phyloP scores from a whole-genome alignment of 306 rosid genomes.

The Prunus mira region DNA sequence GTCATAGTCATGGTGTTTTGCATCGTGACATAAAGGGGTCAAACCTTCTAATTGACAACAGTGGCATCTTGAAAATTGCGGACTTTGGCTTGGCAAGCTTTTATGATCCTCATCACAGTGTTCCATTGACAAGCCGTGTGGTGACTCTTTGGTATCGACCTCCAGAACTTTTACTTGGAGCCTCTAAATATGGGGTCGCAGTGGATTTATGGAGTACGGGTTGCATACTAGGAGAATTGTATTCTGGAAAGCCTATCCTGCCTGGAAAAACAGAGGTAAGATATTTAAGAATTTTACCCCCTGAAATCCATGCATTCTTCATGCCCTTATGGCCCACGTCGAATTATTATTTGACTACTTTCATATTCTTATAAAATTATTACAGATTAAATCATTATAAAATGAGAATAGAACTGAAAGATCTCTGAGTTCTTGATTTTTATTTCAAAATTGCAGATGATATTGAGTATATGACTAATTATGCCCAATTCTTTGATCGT shows the following conservation, averaged over 20 bases:
- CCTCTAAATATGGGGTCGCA: conserved; percentile 79
- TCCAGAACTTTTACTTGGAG: conserved; percentile 94
- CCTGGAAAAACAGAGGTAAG: conserved; percentile 97
- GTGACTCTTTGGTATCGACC: conserved; percentile 98
- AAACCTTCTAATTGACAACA: conserved; percentile 79
- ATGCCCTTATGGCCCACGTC: conserved; percentile 4
- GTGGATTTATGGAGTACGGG: conserved; percentile 97
- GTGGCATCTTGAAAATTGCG: conserved; percentile 84
- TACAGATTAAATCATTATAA: neutral
- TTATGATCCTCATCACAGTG: conserved; percentile 58
- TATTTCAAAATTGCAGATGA: neutral
- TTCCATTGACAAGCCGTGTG: conserved; percentile 83
- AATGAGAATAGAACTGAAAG: neutral
- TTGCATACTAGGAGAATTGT: conserved; percentile 91
- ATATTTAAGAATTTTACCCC: conserved; percentile 1
- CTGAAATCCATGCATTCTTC: conserved; percentile 5
- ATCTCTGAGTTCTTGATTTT: neutral
- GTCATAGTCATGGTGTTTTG: conserved; percentile 83
- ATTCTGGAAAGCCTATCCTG: conserved; percentile 79
- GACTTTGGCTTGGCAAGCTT: conserved; percentile 92
- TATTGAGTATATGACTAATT: neutral
- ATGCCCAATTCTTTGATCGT: neutral
- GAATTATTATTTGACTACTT: neutral
- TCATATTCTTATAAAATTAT: neutral
- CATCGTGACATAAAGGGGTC: conserved; percentile 99